Base-by-base conservation (phyloP, 1,284 basidiomycete genomes). In the Coniophora puteana region DNA sequence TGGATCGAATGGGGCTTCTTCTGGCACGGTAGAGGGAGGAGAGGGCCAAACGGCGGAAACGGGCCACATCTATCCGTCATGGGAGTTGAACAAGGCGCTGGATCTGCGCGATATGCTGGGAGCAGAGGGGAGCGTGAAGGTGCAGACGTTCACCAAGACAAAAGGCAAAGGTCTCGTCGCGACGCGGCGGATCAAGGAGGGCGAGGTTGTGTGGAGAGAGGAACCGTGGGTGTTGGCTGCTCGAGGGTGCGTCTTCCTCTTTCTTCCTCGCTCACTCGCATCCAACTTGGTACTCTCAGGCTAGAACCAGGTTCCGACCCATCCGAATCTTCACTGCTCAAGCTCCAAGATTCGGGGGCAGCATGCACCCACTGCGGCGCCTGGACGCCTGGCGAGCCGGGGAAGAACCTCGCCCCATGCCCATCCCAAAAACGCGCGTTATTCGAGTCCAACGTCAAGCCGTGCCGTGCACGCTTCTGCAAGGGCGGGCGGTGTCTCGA, bases 111-210 rank as follows among this genome's bases (percentile, higher is more conserved):
- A n/a, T n/a, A n/a, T n/a, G n/a, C n/a, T n/a, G n/a, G n/a, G n/a
- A n/a, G n/a, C n/a, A n/a, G n/a, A n/a, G n/a, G n/a, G n/a, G n/a
- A n/a, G n/a, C n/a, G 73, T 89, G 10, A 69, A 77, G 40, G 83
- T 87, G 2, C 74, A 72, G 53, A 76, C 82, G 63, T 92, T 91
- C 55, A 71, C 80, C 37, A 68, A 72, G 40, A 66, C 71, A 46
- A 91, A 86, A 55, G 91, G 91, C 8, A 93, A 94, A 54, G 92
- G 92, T 0, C 67, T 94, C 22, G 76, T 93, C 1, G 87, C 89
- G 2, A 76, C 65, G 20, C 73, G 78, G 40, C 67, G 72, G 35
- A 83, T 93, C 43, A 61, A 66, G 10, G 72, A 80, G 51, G 89
- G 85, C 0, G 87, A 93, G 48, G 66, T 79, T 8, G 55, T 94